Base-by-base conservation (phyloP, 75 land plant genomes). In the Gnetum montanum region DNA sequence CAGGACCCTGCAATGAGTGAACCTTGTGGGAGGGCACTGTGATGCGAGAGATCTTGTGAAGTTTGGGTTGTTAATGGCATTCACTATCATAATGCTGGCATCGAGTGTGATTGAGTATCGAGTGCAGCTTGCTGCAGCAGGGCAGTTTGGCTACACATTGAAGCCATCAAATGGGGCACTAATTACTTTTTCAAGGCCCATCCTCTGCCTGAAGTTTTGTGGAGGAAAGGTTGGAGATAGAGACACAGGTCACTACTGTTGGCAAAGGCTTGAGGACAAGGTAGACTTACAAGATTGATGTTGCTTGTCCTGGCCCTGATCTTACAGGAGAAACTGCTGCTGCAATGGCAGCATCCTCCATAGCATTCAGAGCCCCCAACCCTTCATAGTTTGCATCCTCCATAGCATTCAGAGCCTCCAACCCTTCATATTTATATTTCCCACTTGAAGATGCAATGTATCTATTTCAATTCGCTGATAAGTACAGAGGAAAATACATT, bases 41-140 rank as follows among this genome's bases (percentile, higher is more conserved):
- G 97, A 92, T 51, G 97, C 97, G 0, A 94, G 97, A 0, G 97
- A 91, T 67, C 73, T 86, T 60, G 93, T 91, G 29, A 91, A 91
- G 43, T 91, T 87, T 51, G 83, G 83, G 6, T 61, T 91, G 1
- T 93, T 93, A 20, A 81, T 91, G 93, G 97, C 97, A 4, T 91
- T 83, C 66, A 92, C 97, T 11, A 58, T 88, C 31, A 88, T 89
- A 29, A 84, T 84, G 83, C 85, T 92, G 2, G 73, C 88, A 3
- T 92, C 94, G 97, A 73, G 94, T 34, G 89, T 80, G 20, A 31
- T 88, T 4, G 89, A 92, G 37, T 92, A 75, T 45, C 69, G 89
- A 6, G 60, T 63, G 6, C 60, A 73, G 54, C 57, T 92, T 6
- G 64, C 53, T 13, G 43, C 46, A 1, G 79, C 79, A 6, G 93